phyloP scores from a whole-genome alignment of 768 basidiomycete genomes.

The Lepiota venenata region DNA sequence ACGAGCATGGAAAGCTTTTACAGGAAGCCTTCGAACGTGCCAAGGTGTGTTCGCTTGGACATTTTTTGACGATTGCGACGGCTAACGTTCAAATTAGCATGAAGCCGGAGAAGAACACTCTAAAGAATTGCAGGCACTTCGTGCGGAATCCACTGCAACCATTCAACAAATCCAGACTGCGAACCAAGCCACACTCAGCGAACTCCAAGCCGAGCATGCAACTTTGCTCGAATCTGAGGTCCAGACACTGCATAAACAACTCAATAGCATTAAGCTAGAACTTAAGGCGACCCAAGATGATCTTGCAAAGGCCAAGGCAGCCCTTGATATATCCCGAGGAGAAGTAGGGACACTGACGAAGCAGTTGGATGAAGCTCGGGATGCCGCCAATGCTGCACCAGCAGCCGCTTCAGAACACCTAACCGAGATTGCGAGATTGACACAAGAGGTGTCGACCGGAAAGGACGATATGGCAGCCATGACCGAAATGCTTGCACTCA shows the following conservation, averaged over 20 bases:
- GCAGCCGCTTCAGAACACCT: conserved; percentile 43
- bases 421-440: conserved; percentile 52
- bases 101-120: conserved; percentile 71
- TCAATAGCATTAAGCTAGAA: conserved; percentile 60
- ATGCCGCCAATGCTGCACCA: conserved; percentile 36
- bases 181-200: conserved; percentile 58
- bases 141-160: conserved; percentile 59
- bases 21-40: conserved; percentile 74
- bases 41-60: conserved; percentile 49
- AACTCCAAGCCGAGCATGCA: conserved; percentile 62
- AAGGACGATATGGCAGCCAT: conserved; percentile 68
- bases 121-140: conserved; percentile 68
- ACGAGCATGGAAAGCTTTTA: conserved; percentile 58
- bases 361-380: conserved; percentile 64
- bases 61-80: not conserved
- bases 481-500: conserved; percentile 63
- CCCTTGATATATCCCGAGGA: conserved; percentile 44
- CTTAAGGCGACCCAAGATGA: conserved; percentile 86
- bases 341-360: conserved; percentile 56
- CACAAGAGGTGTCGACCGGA: conserved; percentile 53
- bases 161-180: conserved; percentile 67
- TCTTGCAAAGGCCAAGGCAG: conserved; percentile 68
- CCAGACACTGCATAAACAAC: conserved; percentile 57
- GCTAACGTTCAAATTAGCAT: conserved; percentile 33
- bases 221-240: conserved; percentile 56